Base-by-base conservation (phyloP, 129 eudicot genomes). In the Centella asiatica region DNA sequence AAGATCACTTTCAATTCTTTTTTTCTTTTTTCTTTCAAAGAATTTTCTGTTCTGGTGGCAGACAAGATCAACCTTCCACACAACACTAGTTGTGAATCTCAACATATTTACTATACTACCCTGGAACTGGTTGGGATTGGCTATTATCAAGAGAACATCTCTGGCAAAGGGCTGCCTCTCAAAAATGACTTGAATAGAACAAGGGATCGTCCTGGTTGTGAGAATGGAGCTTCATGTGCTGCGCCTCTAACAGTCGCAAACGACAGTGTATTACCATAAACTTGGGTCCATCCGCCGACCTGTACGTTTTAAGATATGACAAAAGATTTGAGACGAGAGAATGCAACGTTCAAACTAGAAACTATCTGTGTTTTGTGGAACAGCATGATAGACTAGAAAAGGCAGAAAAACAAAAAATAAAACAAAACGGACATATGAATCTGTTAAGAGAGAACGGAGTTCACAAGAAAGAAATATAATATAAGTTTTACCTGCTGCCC, bases 141-240 rank as follows among this genome's bases (percentile, higher is more conserved):
- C 14, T 6, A 40, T 3, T 24, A 24, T 58, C 63, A 58, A 46
- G 63, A 58, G 46, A 58, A 58, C 4, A 40, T 33, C 19, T 69
- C 72, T 0, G 80, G 80, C 20, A 69, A 48, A 53, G 80, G 74
- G 24, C 50, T 75, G 53, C 80, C 80, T 65, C 64, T 57, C 66
- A 83, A 64, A 64, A 83, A 78, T 5, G 89, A 72, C 42, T 68
- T 76, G 72, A 83, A 83, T 63, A 83, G 58, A 64, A 75, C 85
- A 23, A 82, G 66, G 1, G 89, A 83, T 66, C 89, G 70, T 48
- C 58, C 74, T 0, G 75, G 80, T 57, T 75, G 80, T n/a, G 76
- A 75, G 65, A 83, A 83, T 12, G 89, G 89, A 19, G 75, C 80
- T 55, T 75, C 75, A 63, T 75, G 79, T 5, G 79, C 70, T 45